Conservation (phyloP, 495 filamentous ascomycete genomes). For the Lepidopterella palustris region DNA sequence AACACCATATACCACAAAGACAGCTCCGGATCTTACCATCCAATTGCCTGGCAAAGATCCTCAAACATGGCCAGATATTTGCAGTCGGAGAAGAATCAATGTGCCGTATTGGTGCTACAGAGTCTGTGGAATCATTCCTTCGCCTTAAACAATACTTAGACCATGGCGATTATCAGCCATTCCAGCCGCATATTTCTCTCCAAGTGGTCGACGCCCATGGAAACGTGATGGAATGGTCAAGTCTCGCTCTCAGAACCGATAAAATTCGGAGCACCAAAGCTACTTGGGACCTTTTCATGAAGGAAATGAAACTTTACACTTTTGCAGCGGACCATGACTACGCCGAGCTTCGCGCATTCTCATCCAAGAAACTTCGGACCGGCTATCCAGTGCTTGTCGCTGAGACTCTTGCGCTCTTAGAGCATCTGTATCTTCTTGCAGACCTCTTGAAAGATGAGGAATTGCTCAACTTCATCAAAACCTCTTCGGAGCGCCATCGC, state of each 20-base stretch:
- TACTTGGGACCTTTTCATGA: background rate
- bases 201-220: background rate
- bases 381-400: background rate
- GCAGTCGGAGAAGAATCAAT: background rate
- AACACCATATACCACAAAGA: background rate
- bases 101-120: background rate
- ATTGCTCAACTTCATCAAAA: background rate
- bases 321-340: background rate
- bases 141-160: constrained; percentile 1
- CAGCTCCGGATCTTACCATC: background rate
- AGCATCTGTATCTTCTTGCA: background rate
- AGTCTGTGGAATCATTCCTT: background rate
- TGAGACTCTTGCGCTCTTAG: background rate
- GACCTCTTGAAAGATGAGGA: background rate
- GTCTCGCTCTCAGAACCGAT: background rate
- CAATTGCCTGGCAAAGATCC: background rate
- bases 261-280: background rate
- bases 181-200: background rate
- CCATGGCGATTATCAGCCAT: background rate
- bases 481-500: background rate
- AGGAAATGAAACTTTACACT: background rate
- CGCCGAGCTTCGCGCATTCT: constrained; percentile 3
- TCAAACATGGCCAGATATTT: background rate
- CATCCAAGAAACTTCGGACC: background rate
- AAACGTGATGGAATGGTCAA: background rate